A percentile compares a stretch with the other conserved stretches of the same genome.
These are phyloP conservation scores for Echria macrotheca DNA, from an alignment of 495 filamentous ascomycete species.

Conservation along the genomic window DNA sequence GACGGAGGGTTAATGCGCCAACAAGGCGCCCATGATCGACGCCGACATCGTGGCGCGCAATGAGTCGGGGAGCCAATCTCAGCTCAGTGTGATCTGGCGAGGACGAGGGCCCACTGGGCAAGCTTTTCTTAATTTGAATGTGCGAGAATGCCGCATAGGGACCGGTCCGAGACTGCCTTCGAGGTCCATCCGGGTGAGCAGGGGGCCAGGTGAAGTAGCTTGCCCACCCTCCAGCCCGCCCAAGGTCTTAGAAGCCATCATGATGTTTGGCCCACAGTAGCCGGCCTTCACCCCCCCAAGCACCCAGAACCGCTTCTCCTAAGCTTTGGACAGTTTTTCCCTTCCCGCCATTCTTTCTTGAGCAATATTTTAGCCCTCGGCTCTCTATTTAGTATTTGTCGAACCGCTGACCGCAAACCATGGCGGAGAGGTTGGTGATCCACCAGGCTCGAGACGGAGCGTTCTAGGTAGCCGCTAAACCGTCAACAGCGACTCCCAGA, in stretches of 20 bases:
- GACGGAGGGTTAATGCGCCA: conserved; percentile 18
- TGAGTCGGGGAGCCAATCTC: conserved; percentile 28
- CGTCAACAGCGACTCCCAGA: conserved; percentile 30
- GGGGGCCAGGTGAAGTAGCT: conserved; percentile 21
- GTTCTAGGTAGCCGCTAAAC: conserved; percentile 16
- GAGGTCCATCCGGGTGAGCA: conserved; percentile 18
- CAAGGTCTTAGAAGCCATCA: conserved; percentile 21
- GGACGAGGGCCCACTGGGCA: conserved; percentile 23
- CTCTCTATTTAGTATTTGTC: conserved; percentile 3
- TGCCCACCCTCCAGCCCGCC: conserved; percentile 20
- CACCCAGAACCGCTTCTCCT: conserved; percentile 1
- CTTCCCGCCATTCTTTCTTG: no score
- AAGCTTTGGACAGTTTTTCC: no score
- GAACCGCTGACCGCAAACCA: no score
- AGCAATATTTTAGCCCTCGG: conserved; percentile 2
- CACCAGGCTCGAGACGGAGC: not conserved
- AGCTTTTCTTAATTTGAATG: conserved; percentile 28
- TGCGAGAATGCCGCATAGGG: conserved; percentile 25
- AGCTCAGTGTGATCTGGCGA: conserved; percentile 21
- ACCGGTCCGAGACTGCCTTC: no score
- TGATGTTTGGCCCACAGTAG: conserved; percentile 18
- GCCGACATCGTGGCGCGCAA: conserved; percentile 33
- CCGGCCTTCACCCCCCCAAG: conserved; percentile 8
- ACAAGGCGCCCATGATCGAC: conserved; percentile 30
- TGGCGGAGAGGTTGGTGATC: conserved; percentile 26